Percentiles rank a stretch among this genome's conserved stretches.
These are phyloP conservation scores for Candida chauliodis DNA, from an alignment of 805 yeast species.

Conservation along the genomic window DNA sequence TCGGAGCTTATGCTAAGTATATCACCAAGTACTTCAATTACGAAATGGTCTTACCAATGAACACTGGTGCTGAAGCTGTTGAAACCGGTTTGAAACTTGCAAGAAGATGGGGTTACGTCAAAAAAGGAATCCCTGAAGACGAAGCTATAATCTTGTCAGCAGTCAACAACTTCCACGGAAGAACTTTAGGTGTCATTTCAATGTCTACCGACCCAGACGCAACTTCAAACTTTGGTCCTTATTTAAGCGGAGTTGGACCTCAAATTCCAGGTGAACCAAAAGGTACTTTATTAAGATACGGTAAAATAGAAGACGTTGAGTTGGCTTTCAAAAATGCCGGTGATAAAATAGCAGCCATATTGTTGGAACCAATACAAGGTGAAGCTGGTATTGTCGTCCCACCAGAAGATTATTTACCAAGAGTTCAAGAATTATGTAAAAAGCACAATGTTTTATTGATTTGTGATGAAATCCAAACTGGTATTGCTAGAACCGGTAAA, in stretches of 20 bases:
- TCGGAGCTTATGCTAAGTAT: conserved; percentile 82
- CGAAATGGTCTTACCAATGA: conserved; percentile 95
- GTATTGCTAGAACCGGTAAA: conserved; percentile 96
- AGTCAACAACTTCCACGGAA: conserved; percentile 90
- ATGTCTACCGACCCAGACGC: conserved; percentile 97
- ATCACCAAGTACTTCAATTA: conserved; percentile 85
- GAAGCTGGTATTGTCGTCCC: conserved; percentile 98
- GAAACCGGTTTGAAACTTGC: conserved; percentile 93
- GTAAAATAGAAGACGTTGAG: conserved; percentile 82
- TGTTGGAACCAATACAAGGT: conserved; percentile 96
- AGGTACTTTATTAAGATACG: conserved; percentile 68
- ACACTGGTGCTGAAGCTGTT: conserved; percentile 98
- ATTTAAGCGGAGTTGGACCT: conserved; percentile 79
- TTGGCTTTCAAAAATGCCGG: conserved; percentile 78
- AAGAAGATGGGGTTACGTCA: conserved; percentile 94
- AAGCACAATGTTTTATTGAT: conserved; percentile 83
- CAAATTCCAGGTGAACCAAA: conserved; percentile 69
- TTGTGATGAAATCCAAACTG: conserved; percentile 97
- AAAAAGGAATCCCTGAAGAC: conserved; percentile 75
- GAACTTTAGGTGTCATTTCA: conserved; percentile 92
- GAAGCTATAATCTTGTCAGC: conserved; percentile 89
- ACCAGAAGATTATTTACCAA: conserved; percentile 70
- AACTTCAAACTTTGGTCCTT: conserved; percentile 85
- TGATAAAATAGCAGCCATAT: conserved; percentile 83
- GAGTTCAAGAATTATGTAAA: conserved; percentile 71